These are phyloP conservation scores for Trichoderma koningiopsis DNA, from an alignment of 2,329 filamentous ascomycete genomes.

Conservation along the genomic window DNA sequence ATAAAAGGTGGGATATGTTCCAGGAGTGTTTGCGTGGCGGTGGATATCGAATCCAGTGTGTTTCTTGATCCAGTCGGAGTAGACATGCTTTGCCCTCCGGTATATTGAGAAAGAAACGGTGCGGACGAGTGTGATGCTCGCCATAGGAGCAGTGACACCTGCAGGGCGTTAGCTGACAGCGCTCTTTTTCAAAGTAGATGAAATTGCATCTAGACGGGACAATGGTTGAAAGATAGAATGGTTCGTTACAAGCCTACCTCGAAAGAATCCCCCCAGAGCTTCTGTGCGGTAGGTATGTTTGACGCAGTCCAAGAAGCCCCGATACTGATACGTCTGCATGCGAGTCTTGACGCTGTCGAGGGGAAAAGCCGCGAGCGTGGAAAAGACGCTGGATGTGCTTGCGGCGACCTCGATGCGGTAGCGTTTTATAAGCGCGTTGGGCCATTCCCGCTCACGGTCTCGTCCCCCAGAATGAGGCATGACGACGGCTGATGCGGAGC, in stretches of 20 bases:
- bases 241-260: conserved; percentile 55
- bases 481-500: conserved; percentile 36
- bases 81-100: conserved; percentile 72
- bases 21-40: conserved; percentile 68
- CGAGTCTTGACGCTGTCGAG: conserved; percentile 88
- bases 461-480: conserved; percentile 35
- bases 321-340: conserved; percentile 84
- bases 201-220: neutral
- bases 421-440: conserved; percentile 63
- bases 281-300: conserved; percentile 74
- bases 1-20: conserved; percentile 70
- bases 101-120: conserved; percentile 82
- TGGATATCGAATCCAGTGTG: conserved; percentile 72
- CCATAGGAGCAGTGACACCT: conserved; percentile 80
- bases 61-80: conserved; percentile 69
- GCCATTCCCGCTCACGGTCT: conserved; percentile 32
- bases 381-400: conserved; percentile 74
- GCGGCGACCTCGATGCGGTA: conserved; percentile 83
- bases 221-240: neutral
- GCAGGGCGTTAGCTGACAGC: neutral
- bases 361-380: conserved; percentile 79
- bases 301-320: conserved; percentile 73
- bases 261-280: conserved; percentile 75
- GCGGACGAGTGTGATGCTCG: conserved; percentile 74
- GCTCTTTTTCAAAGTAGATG: neutral